A percentile compares a stretch with the other conserved stretches of the same genome.
phyloP scores from a whole-genome alignment of 495 filamentous ascomycete species.

The Aspergillus steynii region DNA sequence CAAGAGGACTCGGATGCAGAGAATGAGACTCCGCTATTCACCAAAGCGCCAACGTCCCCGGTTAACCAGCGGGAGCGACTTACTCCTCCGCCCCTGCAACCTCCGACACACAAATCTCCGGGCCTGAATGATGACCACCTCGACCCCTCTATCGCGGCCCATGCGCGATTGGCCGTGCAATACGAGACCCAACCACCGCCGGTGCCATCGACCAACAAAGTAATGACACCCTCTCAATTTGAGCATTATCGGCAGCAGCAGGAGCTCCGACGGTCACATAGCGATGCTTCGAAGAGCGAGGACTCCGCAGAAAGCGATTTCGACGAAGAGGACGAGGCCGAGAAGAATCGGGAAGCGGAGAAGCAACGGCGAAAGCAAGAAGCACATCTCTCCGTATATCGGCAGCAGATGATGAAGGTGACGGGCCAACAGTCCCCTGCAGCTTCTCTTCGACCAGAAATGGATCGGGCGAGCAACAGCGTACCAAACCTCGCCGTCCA shows the following conservation, averaged over 20 bases:
- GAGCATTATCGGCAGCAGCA: constrained; percentile 81
- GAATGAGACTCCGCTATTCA: constrained; percentile 52
- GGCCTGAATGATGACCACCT: constrained; percentile 42
- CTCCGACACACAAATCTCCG: constrained; percentile 26
- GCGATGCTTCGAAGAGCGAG: constrained; percentile 49
- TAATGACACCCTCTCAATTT: constrained; percentile 89
- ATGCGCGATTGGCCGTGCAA: constrained; percentile 54
- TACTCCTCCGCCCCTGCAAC: constrained; percentile 18
- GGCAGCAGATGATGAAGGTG: constrained; percentile 97
- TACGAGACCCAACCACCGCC: constrained; percentile 44
- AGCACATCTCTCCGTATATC: constrained; percentile 84
- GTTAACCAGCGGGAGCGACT: constrained; percentile 13
- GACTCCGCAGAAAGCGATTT: constrained; percentile 55
- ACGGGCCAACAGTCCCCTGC: constrained; percentile 68
- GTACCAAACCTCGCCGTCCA: constrained; percentile 43
- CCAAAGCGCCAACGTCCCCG: constrained; percentile 24
- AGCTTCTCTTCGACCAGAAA: constrained; percentile 38
- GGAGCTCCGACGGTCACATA: constrained; percentile 59
- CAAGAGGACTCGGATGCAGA: constrained; percentile 26
- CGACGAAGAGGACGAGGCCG: constrained; percentile 83
- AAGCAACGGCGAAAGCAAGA: constrained; percentile 86
- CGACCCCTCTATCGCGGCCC: constrained; percentile 53
- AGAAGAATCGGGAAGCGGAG: constrained; percentile 69
- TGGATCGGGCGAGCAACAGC: constrained; percentile 45
- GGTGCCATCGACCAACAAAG: constrained; percentile 58